Evolutionary conservation across 352 stramenopile species (phyloP), one percentile per base, ranked within the genome.

Genomic region (Globisporangium cederbergense): DNA sequence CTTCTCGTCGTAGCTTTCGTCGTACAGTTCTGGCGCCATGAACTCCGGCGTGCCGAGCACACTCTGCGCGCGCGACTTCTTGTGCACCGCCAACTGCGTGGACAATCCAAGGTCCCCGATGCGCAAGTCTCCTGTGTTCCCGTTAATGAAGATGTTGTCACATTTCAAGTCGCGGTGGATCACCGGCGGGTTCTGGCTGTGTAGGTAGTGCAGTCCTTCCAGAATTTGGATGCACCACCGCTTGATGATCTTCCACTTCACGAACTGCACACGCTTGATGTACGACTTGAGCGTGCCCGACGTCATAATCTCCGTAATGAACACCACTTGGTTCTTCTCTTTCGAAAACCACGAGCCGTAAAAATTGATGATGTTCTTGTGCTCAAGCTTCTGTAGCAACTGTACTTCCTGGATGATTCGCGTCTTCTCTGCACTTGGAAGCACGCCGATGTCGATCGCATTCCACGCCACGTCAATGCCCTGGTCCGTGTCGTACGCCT

Each of bases 281-380:
- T 99, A 99, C 56, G 79, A 96, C 65, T 97, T 98, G 47, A 98
- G 80, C 32, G 89, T 97, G 20, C 94, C 97, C 7, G 93, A 98
- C 1, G 92, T 98, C 73, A 99, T 95, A 75, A 99, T 99, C 78
- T 99, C 97, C 3, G 98, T 99, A 57, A 99, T 98, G 70, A 99
- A 99, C 69, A 99, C 95, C 6, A 99, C 96, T 63, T 99, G 87
- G 70, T 99, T 97, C 75, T 97, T 96, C 75, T 99, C 97, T 68
- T 98, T 90, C 62, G 97, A 98, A 67, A 99, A 97, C 97, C 97
- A 99, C 54, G 86, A 98, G 55, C 96, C 96, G 76, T 99, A 98
- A 74, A 99, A 99, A 66, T 98, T 98, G 79, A 99, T 99, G 65
- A 99, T 98, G 78, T 99, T 99, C 70, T 98, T 97, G 86, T 99